Evolutionary conservation across 2,329 filamentous ascomycete genomes (phyloP).

Genomic region (Verticillium longisporum): DNA sequence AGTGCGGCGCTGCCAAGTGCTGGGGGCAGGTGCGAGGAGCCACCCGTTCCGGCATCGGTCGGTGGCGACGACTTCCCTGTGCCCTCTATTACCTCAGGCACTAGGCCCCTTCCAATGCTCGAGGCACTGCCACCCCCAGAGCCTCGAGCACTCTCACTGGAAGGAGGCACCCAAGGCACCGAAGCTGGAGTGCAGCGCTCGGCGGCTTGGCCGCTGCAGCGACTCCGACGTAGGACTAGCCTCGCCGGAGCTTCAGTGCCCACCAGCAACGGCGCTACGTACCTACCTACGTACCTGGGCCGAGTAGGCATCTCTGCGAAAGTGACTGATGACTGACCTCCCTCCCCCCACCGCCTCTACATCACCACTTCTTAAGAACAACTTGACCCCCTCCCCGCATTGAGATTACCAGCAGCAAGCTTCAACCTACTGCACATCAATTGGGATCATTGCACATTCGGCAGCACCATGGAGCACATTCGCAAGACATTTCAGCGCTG

Average conservation of each 20-base stretch:
- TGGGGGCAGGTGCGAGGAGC: not conserved
- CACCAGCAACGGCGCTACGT: not conserved
- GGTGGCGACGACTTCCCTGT: too few species aligned
- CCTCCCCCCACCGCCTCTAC: not conserved
- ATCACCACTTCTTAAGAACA: not conserved
- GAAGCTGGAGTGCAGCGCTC: too few species aligned
- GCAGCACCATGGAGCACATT: conserved; percentile 44
- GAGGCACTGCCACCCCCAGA: too few species aligned
- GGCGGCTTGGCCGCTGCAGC: not conserved
- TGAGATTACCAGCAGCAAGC: conserved; percentile 2
- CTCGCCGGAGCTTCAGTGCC: not conserved
- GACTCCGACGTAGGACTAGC: not conserved
- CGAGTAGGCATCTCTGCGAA: too few species aligned
- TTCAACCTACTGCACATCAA: not conserved
- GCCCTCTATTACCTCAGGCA: too few species aligned
- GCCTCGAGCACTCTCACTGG: too few species aligned
- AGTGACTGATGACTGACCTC: not conserved
- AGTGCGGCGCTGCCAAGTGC: not conserved
- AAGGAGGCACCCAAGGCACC: too few species aligned
- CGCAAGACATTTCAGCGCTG: conserved; percentile 53
- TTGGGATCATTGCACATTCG: not conserved
- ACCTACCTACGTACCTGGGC: too few species aligned
- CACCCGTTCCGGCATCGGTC: conserved; percentile 3
- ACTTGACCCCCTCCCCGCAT: not conserved
- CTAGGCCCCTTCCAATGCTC: not conserved